Base-by-base conservation (phyloP, 106 monocot species). In the Dendrobium officinale region DNA sequence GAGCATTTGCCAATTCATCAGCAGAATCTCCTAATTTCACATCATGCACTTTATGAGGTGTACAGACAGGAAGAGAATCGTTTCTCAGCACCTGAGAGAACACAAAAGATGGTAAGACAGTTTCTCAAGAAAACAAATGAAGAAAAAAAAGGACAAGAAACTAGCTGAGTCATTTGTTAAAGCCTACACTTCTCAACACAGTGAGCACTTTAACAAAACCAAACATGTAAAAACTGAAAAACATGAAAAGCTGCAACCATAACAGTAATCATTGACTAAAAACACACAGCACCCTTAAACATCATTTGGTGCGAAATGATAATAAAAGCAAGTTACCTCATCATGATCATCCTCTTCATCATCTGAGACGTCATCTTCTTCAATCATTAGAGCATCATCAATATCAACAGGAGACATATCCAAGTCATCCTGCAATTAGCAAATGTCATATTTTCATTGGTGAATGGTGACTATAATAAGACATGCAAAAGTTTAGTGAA, bases 301-400 rank as follows among this genome's bases (percentile, higher is more conserved):
- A 13, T 4, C 37, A 37, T 37, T 37, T 37, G 37, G 37, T 37
- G 37, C 37, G 3, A 80, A 8, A 78, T 74, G 19, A 44, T 67
- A 15, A 45, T 59, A 18, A 67, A 42, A 17, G 3, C 37, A 51
- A 49, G 51, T 49, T 68, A 94, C 97, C 87, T 91, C 92, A 37
- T 96, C 92, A 76, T 91, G 89, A 74, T 95, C 98, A 87, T 95
- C 91, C 83, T 98, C 97, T 70, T 98, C 97, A 79, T 94, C 98
- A 41, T 93, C 93, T 44, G 91, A 91, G 16, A 87, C 75, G 80
- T 93, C 95, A 86, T 99, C 96, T 75, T 95, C 95, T 78, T 95
- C 95, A 83, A 99, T 91, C 86, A 99, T 93, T 81, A 99, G 73
- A 86, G 85, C 80, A 74, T 99, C 89, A 85, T 93, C 99, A 73